Base-by-base conservation (phyloP, 305 asterid species). In the Striga hermonthica region DNA sequence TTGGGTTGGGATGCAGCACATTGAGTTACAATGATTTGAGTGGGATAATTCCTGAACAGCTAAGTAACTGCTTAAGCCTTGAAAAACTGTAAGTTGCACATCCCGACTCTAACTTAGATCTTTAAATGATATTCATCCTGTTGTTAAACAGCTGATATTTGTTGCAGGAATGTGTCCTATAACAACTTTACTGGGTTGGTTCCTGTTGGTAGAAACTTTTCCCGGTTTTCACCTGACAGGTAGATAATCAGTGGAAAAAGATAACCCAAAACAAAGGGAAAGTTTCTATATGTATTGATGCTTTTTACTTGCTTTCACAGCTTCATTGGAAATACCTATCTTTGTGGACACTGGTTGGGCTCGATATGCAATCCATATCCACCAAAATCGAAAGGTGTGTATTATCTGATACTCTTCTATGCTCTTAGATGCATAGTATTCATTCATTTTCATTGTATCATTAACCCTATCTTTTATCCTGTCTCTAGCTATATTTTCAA, bases 311-410 rank as follows among this genome's bases (percentile, higher is more conserved):
- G 11, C 50, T 63, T 3, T 62, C 65, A 16, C 84, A 94, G 99
- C 83, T 94, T 85, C 80, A 59, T 79, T 6, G 96, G 97, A 47
- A 94, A 94, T 62, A 89, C 89, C 7, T 79, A 86, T 16, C 63
- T 94, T 53, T 87, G 95, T 66, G 98, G 99, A 28, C 91, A 83
- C 75, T 94, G 99, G 99, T 67, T 70, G 74, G 98, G 96, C 72
- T 94, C 97, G 2, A 83, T 87, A 73, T 86, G 96, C 60, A 81
- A 83, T 73, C 95, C 95, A 5, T 81, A 72, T 74, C 76, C 86
- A 37, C 63, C 80, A 9, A 90, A 86, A 70, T 64, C 90, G 9
- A 84, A 78, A 72, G 96, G 99, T 22, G 31, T 22, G 31, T 22
- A 22, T 22, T 22, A 22, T 22, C 31, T 22, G 1, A 22, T 22